Percentiles rank a stretch among this genome's conserved stretches.
Evolutionary conservation across 179 eudicot genomes (phyloP).

Genomic region (Silene coronaria): DNA sequence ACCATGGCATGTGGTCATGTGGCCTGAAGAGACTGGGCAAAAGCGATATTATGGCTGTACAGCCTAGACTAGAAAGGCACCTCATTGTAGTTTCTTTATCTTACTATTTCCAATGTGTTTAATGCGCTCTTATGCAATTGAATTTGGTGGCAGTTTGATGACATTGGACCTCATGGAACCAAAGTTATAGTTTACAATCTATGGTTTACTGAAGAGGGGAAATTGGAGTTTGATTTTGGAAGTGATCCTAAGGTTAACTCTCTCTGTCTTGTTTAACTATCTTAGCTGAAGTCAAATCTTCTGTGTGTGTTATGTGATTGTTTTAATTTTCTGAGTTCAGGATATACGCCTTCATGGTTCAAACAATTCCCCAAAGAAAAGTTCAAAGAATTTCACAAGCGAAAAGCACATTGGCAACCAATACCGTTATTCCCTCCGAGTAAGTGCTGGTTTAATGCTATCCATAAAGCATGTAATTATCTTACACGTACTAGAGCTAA

Average conservation of each 20-base stretch:
- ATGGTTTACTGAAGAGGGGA: conserved; percentile 61
- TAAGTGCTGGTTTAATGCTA: conserved; percentile 35
- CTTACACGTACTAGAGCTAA: neutral
- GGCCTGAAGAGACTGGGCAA: neutral
- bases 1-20: neutral
- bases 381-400: conserved; percentile 19
- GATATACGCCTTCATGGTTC: conserved; percentile 49
- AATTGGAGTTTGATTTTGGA: conserved; percentile 73
- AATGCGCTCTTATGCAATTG: neutral
- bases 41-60: neutral
- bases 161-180: conserved; percentile 67
- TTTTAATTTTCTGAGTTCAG: conserved; percentile 31
- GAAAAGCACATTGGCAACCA: conserved; percentile 67
- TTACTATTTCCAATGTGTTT: conserved; percentile 4
- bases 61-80: neutral
- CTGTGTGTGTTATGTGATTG: conserved; percentile 1
- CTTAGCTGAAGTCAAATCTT: neutral
- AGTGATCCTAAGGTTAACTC: conserved; percentile 56
- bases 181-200: conserved; percentile 69
- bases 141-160: conserved; percentile 62
- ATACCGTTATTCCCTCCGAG: conserved; percentile 68
- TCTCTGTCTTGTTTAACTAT: conserved; percentile 8
- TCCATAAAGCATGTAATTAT: neutral
- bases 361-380: conserved; percentile 14
- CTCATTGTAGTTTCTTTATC: neutral